Evolutionary conservation across 139 green algal species (phyloP).

Genomic region (Pleodorina starrii): DNA sequence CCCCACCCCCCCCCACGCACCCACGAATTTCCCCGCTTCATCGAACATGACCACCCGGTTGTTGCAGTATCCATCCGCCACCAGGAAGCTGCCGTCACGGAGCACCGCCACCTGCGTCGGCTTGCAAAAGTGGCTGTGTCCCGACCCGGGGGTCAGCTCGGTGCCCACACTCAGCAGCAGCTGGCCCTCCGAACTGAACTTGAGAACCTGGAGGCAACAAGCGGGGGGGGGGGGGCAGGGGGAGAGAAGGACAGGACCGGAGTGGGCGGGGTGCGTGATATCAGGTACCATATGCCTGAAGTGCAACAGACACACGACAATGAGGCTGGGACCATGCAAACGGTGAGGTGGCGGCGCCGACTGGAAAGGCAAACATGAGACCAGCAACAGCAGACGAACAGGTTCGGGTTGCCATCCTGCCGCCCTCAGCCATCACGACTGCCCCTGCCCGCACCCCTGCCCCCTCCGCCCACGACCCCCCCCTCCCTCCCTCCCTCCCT

Average conservation of each 20-base stretch:
- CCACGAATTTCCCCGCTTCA: slow-evolving; percentile 59
- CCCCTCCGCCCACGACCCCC: neutral
- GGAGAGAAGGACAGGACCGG: too few relatives aligned
- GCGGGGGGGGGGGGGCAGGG: neutral
- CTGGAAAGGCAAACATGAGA: too few relatives aligned
- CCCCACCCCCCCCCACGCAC: neutral
- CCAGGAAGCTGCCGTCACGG: slow-evolving; percentile 79
- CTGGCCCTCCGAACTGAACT: slow-evolving; percentile 68
- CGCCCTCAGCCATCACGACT: neutral
- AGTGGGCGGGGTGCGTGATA: too few relatives aligned
- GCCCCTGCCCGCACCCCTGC: neutral
- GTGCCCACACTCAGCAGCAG: slow-evolving; percentile 73
- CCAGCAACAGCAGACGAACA: too few relatives aligned
- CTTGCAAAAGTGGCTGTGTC: slow-evolving; percentile 79
- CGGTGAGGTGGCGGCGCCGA: too few relatives aligned
- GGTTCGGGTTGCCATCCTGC: too few relatives aligned
- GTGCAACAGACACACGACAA: too few relatives aligned
- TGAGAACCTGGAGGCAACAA: slow-evolving; percentile 66
- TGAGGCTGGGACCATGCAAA: too few relatives aligned
- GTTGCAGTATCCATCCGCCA: slow-evolving; percentile 90
- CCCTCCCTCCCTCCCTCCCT: neutral
- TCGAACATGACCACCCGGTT: slow-evolving; percentile 63
- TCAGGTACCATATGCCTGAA: too few relatives aligned
- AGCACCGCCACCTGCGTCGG: slow-evolving; percentile 84
- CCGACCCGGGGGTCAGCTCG: slow-evolving; percentile 63